Conservation (phyloP, 208 protist genomes). For the Leishmania turanica region DNA sequence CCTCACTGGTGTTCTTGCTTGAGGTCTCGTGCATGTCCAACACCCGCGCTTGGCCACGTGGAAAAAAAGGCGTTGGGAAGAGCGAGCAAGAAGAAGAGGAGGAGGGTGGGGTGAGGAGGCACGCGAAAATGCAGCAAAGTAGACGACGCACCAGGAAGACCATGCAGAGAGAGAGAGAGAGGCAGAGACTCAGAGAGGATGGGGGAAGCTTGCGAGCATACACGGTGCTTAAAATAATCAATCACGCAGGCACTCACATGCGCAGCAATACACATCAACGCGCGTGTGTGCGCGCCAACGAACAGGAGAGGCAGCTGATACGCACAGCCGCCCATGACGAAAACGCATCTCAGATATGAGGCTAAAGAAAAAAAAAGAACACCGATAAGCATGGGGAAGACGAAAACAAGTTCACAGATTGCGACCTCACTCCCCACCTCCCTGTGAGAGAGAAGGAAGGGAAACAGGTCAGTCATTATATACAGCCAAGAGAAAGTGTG, state of each 20-base stretch:
- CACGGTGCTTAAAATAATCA: background rate
- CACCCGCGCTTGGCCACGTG: background rate
- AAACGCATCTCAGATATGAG: background rate
- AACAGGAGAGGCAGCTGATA: background rate
- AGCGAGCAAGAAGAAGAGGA: background rate
- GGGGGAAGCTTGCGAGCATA: background rate
- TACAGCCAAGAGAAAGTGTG: background rate
- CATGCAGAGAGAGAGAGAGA: background rate
- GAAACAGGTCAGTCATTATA: background rate
- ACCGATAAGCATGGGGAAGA: background rate
- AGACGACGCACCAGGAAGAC: background rate
- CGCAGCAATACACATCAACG: background rate
- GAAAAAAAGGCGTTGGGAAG: background rate
- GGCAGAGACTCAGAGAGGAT: background rate
- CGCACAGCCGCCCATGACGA: background rate
- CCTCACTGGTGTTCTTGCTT: background rate
- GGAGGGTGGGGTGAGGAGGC: background rate
- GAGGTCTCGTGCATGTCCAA: background rate
- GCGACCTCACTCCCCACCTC: background rate
- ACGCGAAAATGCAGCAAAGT: background rate
- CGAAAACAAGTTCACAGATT: background rate
- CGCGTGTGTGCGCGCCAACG: background rate
- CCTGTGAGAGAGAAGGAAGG: background rate
- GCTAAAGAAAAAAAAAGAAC: background rate
- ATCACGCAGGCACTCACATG: background rate